Base-by-base conservation (phyloP, 108 stramenopile species). In the Craspedostauros australis region DNA sequence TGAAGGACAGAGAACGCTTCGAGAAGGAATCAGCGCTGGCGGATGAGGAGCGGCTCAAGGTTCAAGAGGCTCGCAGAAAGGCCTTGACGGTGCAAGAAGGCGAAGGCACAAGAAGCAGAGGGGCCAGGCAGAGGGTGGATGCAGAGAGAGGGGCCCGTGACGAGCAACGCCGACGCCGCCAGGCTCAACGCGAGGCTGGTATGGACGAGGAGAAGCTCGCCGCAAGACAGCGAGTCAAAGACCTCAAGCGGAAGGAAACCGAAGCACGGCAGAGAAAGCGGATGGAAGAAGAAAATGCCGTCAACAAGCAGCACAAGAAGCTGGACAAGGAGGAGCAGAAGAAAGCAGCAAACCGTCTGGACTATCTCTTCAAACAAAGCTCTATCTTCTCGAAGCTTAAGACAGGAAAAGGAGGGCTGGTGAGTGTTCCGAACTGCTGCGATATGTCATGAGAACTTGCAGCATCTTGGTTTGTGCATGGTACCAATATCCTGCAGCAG, bases 331-430 rank as follows among this genome's bases (percentile, higher is more conserved):
- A 82, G 59, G 72, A 70, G n/a, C 15, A 65, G 25, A 76, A 75
- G 41, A 88, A 84, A 62, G 57, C 84, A 5, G 65, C 66, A 24
- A 66, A 84, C 32, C 73, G 95, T 41, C 75, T 99, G 18, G 87
- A 96, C 70, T 99, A 95, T 73, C 75, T 98, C 34, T 63, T 97
- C 57, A 70, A 79, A 39, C 99, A 99, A 72, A 77, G 76, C 1
- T 88, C 92, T 55, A 91, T 99, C 57, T 99, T 99, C 77, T 84
- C 90, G 4, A 95, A 84, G 56, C 49, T 89, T 24, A 79, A 73
- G 43, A 77, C 57, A 57, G 75, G 73, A 39, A 57, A 50, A 30
- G 55, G 65, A 18, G 38, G 55, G 25, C 55, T 75, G 60, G 70
- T 68, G 9, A 80, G 82, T 46, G 63, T 33, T 4, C 63, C 73